Evolutionary conservation across 306 rosid genomes (phyloP), one percentile per base, ranked within the genome.

Genomic region (Casuarina equisetifolia): DNA sequence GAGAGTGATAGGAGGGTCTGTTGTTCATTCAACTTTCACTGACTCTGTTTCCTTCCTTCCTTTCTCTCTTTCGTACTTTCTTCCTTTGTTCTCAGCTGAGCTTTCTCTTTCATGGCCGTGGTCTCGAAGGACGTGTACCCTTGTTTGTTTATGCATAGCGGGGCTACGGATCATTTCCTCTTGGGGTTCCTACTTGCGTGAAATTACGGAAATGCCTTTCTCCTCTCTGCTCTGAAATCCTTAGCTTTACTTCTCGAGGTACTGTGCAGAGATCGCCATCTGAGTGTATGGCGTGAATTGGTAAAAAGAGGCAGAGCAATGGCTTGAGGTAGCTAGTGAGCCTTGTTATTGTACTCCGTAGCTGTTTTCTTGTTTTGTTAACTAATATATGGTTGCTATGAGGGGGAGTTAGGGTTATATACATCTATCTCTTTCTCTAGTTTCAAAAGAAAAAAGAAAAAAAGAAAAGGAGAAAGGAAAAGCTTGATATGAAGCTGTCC

Each of bases 401-500:
- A 81, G 82, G 76, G 89, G 84, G 96, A 92, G 90, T 78, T 90
- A 86, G 74, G 72, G 83, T 82, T 84, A 55, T 86, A 38, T 82
- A 38, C 64, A 72, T 87, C 76, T 43, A 71, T 80, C 79, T 73
- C 79, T 72, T 74, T 71, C 66, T 80, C 68, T 82, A 78, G 84
- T 76, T 57, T 74, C 71, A 46, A 73, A 58, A 61, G 20, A 79
- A 84, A 36, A 45, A 85, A 42, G 9, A 0, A 51, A 61, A 38
- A 74, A 83, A 39, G 44, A 83, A 61, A 35, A 35, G 39, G 16
- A 19, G 3, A 19, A 57, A 57, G 36, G 82, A 78, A 77, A 82
- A 82, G 91, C 85, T 90, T 85, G 94, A 76, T 78, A 89, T 89
- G 97, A 91, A 86, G 91, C 94, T 86, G 86, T 91, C 97, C 74